These are phyloP conservation scores for Pichia kluyveri DNA, from an alignment of 805 yeast genomes.

Conservation along the genomic window DNA sequence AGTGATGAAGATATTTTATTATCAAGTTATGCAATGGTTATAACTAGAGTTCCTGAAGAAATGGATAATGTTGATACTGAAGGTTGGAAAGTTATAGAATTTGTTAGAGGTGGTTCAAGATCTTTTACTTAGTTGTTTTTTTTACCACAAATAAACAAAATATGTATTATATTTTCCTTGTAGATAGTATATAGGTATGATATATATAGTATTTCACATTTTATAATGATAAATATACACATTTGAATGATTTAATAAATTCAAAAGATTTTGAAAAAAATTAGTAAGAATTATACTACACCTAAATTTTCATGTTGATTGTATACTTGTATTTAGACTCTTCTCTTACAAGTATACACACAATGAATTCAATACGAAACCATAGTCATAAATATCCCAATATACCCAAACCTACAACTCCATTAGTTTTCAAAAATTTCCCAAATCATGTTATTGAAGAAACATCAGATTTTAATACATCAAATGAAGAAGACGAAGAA, in stretches of 20 bases:
- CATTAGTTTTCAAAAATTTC: slow-evolving; percentile 4
- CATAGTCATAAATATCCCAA: not conserved
- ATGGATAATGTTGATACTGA: slow-evolving; percentile 85
- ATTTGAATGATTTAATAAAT: too few relatives aligned
- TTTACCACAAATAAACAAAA: too few relatives aligned
- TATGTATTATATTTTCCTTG: too few relatives aligned
- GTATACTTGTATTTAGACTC: too few relatives aligned
- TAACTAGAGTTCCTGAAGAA: slow-evolving; percentile 88
- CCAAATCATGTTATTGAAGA: slow-evolving; percentile 14
- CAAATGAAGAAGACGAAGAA: slow-evolving; percentile 13
- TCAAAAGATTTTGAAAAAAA: too few relatives aligned
- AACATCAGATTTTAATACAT: slow-evolving; percentile 19
- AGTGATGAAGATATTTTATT: slow-evolving; percentile 85
- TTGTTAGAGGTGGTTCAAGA: slow-evolving; percentile 89
- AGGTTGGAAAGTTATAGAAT: slow-evolving; percentile 95
- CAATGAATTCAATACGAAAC: too few relatives aligned
- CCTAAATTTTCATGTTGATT: too few relatives aligned
- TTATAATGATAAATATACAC: too few relatives aligned
- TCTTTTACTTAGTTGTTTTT: slow-evolving; percentile 43
- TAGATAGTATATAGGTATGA: too few relatives aligned
- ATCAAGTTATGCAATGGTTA: slow-evolving; percentile 93
- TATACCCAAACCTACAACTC: not conserved
- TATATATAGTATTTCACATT: too few relatives aligned
- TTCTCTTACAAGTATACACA: too few relatives aligned
- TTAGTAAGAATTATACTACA: too few relatives aligned